Evolutionary conservation across 306 rosid genomes (phyloP), one percentile per base, ranked within the genome.

Genomic region (Hippophae gyantsensis): DNA sequence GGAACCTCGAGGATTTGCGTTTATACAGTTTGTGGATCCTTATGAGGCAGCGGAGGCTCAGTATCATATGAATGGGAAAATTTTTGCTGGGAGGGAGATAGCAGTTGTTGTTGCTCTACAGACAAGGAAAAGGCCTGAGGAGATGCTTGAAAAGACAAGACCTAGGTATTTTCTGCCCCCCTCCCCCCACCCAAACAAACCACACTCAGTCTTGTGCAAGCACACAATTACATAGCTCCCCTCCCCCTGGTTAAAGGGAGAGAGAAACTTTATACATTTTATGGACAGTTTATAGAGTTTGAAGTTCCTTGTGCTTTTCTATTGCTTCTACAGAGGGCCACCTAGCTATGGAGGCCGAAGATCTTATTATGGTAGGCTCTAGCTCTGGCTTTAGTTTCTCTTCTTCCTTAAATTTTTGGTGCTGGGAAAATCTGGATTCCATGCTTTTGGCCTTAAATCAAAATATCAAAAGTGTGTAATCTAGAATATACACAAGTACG

Each of bases 1-100:
- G 71, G 84, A 88, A 66, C 99, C 99, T 64, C 94, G 99, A 14
- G 99, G 99, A 61, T 93, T 93, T 82, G 99, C 99, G 64, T 93
- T 93, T 71, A 88, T 93, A 69, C 95, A 93, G 71, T 93, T 93
- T 82, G 89, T 88, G 72, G 99, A 93, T 83, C 44, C 90, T 13
- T 79, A 88, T 63, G 99, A 88, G 3, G 99, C 97, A 57, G 83
- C 95, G 7, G 99, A 93, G 75, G 99, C 99, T 58, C 99, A 93
- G 64, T 89, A 93, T 76, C 95, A 93, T 67, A 88, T 93, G 97
- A 89, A 93, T 65, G 88, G 99, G 55, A 77, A 86, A 64, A 84
- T 78, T 43, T 88, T 93, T 82, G 99, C 97, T 65, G 97, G 99
- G 59, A 80, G 99, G 73, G 99, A 93, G 92, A 93, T 93, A 74